Evolutionary conservation across 331 rosid genomes (phyloP), one percentile per base, ranked within the genome.

Genomic region (Quercus lobata): DNA sequence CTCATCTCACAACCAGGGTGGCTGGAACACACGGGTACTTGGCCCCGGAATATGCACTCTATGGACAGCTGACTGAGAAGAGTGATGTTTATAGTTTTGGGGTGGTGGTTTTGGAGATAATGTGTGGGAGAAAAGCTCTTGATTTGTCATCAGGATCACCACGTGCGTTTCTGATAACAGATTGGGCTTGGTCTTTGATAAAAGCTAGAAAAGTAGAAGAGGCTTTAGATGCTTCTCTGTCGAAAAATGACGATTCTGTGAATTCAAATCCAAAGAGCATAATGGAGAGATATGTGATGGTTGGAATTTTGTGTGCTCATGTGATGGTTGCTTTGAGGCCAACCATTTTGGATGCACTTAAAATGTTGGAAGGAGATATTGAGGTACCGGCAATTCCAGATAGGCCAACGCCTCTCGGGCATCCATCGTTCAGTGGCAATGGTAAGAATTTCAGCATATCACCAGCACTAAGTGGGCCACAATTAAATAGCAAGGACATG

Each of bases 241-340:
- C 88, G 58, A 84, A 79, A 44, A 90, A 91, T 35, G 92, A 81
- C 16, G 88, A 82, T 79, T 78, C 60, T 32, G 60, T 83, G n/a
- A 88, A 81, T 75, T 83, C 91, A 1, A 94, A 94, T 86, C 98
- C 98, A 3, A 93, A 81, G 88, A 84, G 94, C 83, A 87, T 95
- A 75, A 95, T 94, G 97, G 97, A 92, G 80, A 91, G 97, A 78
- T 92, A 79, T 77, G 80, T 95, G 80, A 81, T 89, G 62, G 99
- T 95, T 21, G 99, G 99, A 27, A 89, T 95, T 80, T 83, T 95
- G 15, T 95, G 99, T 82, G 90, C 98, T 57, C 98, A 95, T 83
- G 91, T 93, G 29, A 95, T 95, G 98, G 98, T 95, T 83, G 99
- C 99, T 79, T 75, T 93, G 71, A 87, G 98, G 82, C 98, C 99